phyloP scores from a whole-genome alignment of 371 early-diverging fungal genomes.

The Mortierella sp. region DNA sequence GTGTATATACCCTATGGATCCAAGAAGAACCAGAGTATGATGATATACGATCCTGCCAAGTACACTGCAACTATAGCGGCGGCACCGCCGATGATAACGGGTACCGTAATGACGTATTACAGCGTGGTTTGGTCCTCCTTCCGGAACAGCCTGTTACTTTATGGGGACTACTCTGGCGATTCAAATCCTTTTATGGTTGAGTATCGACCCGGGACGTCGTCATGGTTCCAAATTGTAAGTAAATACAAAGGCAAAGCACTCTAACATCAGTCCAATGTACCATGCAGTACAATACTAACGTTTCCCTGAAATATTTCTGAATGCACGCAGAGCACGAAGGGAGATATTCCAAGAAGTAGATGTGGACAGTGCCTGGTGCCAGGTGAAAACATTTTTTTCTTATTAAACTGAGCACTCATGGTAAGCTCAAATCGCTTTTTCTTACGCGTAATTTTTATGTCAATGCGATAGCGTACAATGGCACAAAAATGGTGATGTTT shows the following conservation, averaged over 20 bases:
- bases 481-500: slow-evolving; percentile 17
- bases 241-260: too few relatives aligned
- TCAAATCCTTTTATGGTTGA: background rate
- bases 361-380: slow-evolving; percentile 5
- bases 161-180: background rate
- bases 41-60: background rate
- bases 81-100: background rate
- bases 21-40: background rate
- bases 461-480: slow-evolving; percentile 2
- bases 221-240: background rate
- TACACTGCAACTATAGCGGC: too few relatives aligned
- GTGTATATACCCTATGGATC: background rate
- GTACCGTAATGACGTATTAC: background rate
- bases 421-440: too few relatives aligned
- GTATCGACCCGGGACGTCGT: background rate
- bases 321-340: background rate
- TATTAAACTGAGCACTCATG: background rate
- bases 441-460: background rate
- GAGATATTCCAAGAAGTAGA: background rate
- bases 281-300: background rate
- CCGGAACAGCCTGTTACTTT: slow-evolving; percentile 4
- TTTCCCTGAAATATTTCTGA: background rate
- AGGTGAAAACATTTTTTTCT: background rate
- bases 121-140: slow-evolving; percentile 2
- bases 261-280: too few relatives aligned